Conservation (phyloP, 108 stramenopile species). For the Cyclotella sp. region DNA sequence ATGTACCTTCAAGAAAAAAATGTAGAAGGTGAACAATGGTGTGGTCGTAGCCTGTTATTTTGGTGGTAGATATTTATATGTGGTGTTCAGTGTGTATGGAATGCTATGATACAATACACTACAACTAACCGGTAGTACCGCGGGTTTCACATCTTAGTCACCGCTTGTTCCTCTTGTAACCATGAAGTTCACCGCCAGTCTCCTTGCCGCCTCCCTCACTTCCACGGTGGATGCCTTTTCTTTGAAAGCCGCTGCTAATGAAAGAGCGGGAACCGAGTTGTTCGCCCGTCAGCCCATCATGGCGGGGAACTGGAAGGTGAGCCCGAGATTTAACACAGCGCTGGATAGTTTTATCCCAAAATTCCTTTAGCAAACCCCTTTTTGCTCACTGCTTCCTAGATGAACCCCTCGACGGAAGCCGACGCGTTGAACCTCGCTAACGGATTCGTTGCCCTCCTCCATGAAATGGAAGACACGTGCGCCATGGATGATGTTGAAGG, state of each 20-base stretch:
- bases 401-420: slow-evolving; percentile 70
- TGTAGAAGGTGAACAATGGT: too few relatives aligned
- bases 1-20: too few relatives aligned
- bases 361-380: not conserved
- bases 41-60: too few relatives aligned
- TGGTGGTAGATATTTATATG: too few relatives aligned
- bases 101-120: too few relatives aligned
- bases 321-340: not conserved
- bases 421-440: slow-evolving; percentile 70
- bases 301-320: slow-evolving; percentile 83
- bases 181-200: slow-evolving; percentile 33
- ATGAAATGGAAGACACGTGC: slow-evolving; percentile 48
- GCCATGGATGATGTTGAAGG: slow-evolving; percentile 45
- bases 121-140: too few relatives aligned
- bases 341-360: not conserved
- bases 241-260: not conserved
- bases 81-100: too few relatives aligned
- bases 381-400: slow-evolving; percentile 8
- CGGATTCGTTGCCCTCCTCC: slow-evolving; percentile 49
- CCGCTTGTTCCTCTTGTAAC: not conserved
- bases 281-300: slow-evolving; percentile 57
- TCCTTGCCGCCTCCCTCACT: slow-evolving; percentile 15
- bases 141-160: too few relatives aligned
- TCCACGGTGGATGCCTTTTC: slow-evolving; percentile 9
- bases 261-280: slow-evolving; percentile 3